These are phyloP conservation scores for barrel medic (Medicago truncatula) DNA, from an alignment of 306 rosid species.

Conservation along the genomic window DNA sequence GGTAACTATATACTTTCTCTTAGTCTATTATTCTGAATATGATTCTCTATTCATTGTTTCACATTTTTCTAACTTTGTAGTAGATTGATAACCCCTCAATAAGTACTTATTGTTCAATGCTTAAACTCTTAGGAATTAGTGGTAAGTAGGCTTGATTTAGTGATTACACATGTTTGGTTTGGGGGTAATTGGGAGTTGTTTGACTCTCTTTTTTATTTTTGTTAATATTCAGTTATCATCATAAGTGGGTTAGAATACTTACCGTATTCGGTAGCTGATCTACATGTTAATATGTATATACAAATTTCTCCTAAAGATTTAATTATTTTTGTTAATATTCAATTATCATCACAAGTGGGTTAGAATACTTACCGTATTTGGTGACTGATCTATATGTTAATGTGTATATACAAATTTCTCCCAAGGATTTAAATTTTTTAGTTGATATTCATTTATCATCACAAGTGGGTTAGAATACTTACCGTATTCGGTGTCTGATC, in stretches of 20 bases:
- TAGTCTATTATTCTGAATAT: background rate
- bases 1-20: slow-evolving; percentile 33
- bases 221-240: too few species aligned
- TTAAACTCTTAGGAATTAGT: background rate
- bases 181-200: background rate
- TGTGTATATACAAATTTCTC: too few species aligned
- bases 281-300: too few species aligned
- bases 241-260: too few species aligned
- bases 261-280: too few species aligned
- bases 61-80: background rate
- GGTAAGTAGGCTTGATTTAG: background rate
- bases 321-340: background rate
- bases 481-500: background rate
- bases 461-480: too few species aligned
- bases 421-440: background rate
- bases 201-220: background rate
- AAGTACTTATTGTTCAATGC: background rate
- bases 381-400: background rate
- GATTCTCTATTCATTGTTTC: background rate
- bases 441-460: background rate
- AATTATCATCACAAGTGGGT: background rate
- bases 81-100: background rate
- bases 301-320: too few species aligned
- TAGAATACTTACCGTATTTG: too few species aligned
- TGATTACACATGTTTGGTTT: slow-evolving; percentile 5